phyloP scores from a whole-genome alignment of 2,329 filamentous ascomycete species.

The Pyrenochaeta sp. region DNA sequence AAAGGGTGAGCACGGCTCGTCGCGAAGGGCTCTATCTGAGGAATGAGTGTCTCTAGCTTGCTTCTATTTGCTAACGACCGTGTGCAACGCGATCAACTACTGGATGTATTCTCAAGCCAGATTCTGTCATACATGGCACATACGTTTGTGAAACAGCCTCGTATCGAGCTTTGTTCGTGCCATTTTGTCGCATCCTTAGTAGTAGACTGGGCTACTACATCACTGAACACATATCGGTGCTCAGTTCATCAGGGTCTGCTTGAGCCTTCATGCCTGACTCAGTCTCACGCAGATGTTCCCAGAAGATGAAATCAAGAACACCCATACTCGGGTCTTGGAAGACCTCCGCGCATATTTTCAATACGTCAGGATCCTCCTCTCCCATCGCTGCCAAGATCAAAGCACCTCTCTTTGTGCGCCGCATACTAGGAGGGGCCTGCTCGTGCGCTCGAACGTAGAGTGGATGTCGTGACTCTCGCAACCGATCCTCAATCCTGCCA shows the following conservation, averaged over 20 bases:
- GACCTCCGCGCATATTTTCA: constrained; percentile 16
- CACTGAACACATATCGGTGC: constrained; percentile 13
- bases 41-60: too few relatives aligned
- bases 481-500: constrained; percentile 14
- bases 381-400: constrained; percentile 15
- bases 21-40: too few relatives aligned
- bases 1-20: too few relatives aligned
- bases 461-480: constrained; percentile 17
- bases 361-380: constrained; percentile 13
- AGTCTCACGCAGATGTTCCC: constrained; percentile 17
- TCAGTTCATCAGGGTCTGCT: constrained; percentile 12
- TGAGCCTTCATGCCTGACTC: constrained; percentile 10
- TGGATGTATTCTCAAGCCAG: too few relatives aligned
- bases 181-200: too few relatives aligned
- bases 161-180: too few relatives aligned
- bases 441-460: constrained; percentile 18
- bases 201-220: constrained; percentile 7
- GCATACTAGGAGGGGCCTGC: constrained; percentile 6
- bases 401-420: constrained; percentile 16
- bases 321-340: constrained; percentile 17
- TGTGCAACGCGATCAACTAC: too few relatives aligned
- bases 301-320: constrained; percentile 14
- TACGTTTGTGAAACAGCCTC: too few relatives aligned
- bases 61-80: too few relatives aligned
- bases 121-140: too few relatives aligned